These are phyloP conservation scores for Sclerospora graminicola DNA, from an alignment of 352 stramenopile genomes.

Conservation along the genomic window DNA sequence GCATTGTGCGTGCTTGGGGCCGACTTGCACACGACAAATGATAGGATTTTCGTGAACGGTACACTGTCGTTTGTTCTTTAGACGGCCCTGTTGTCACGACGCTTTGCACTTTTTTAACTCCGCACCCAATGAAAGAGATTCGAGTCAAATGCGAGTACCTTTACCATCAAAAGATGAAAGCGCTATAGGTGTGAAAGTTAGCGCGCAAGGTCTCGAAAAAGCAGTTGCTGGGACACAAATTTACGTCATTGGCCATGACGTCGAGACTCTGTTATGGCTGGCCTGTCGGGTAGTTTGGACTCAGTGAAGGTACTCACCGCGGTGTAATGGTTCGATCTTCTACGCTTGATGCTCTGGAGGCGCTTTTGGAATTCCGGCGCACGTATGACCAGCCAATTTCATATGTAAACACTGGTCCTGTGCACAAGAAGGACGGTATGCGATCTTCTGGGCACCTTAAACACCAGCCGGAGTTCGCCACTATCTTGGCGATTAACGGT, in stretches of 20 bases:
- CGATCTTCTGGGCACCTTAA: conserved; percentile 97
- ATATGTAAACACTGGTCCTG: conserved; percentile 94
- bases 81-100: conserved; percentile 96
- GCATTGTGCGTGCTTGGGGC: no score
- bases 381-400: conserved; percentile 89
- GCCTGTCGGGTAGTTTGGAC: conserved; percentile 91
- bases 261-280: conserved; percentile 95
- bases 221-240: conserved; percentile 97
- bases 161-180: conserved; percentile 96
- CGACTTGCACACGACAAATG: conserved; percentile 98
- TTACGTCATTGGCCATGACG: conserved; percentile 92
- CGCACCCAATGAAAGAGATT: conserved; percentile 96
- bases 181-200: conserved; percentile 98
- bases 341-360: conserved; percentile 97
- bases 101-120: conserved; percentile 96
- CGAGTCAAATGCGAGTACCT: conserved; percentile 90
- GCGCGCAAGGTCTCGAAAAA: conserved; percentile 94
- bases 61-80: conserved; percentile 96
- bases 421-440: conserved; percentile 99
- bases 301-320: conserved; percentile 93
- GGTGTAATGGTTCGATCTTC: conserved; percentile 98
- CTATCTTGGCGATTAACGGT: conserved; percentile 98
- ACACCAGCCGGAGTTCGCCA: conserved; percentile 95
- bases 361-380: conserved; percentile 95
- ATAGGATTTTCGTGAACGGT: conserved; percentile 98